These are phyloP conservation scores for Tritrichomonas foetus DNA, from an alignment of 208 protist genomes.

Conservation along the genomic window DNA sequence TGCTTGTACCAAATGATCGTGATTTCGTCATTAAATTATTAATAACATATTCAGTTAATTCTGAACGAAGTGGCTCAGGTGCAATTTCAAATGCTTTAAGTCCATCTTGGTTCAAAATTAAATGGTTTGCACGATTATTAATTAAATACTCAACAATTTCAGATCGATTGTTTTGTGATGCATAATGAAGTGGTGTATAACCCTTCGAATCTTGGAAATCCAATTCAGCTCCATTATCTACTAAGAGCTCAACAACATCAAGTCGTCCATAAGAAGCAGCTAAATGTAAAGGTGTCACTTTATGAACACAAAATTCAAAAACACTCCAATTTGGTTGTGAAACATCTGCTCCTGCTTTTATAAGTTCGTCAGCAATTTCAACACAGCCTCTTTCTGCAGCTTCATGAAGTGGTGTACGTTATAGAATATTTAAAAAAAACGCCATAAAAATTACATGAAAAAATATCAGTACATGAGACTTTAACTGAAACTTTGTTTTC, in stretches of 20 bases:
- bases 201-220: not conserved
- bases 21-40: not conserved
- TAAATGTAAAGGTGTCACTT: not conserved
- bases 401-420: slow-evolving; percentile 15
- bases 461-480: not conserved
- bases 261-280: not conserved
- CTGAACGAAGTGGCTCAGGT: not conserved
- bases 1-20: not conserved
- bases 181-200: slow-evolving; percentile 4
- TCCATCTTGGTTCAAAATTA: not conserved
- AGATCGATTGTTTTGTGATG: not conserved
- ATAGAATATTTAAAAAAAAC: too few species aligned
- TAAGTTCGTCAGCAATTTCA: not conserved
- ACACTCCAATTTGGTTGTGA: not conserved
- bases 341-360: not conserved
- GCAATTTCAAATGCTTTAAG: not conserved
- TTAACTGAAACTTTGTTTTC: not conserved
- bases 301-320: not conserved
- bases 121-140: not conserved
- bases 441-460: not conserved
- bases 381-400: not conserved
- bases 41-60: slow-evolving; percentile 9
- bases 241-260: not conserved
- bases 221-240: not conserved
- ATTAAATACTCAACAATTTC: slow-evolving; percentile 16